Evolutionary conservation across 169 alveolate genomes (phyloP).

Genomic region (Eimeria sp.): DNA sequence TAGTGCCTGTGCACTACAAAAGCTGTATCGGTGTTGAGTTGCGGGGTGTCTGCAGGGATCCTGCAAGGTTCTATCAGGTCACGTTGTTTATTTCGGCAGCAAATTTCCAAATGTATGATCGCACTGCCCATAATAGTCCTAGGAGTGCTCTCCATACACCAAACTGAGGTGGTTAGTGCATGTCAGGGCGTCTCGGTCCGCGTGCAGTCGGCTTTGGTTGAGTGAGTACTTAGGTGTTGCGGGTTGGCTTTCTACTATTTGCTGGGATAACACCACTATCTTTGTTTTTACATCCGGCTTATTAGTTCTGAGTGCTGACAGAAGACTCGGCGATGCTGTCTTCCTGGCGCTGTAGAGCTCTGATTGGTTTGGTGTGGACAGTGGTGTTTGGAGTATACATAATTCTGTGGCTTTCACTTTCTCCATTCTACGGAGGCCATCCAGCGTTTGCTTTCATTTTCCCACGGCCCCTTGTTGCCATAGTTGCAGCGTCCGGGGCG

Average conservation of each 20-base stretch:
- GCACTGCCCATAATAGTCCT: background rate
- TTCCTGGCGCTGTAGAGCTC: conserved; percentile 69
- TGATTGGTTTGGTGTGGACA: conserved; percentile 68
- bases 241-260: background rate
- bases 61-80: background rate
- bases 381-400: conserved; percentile 63
- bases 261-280: background rate
- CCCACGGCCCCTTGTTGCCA: conserved; percentile 58
- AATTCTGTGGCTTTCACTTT: conserved; percentile 37
- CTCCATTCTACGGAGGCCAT: conserved; percentile 56
- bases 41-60: background rate
- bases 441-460: conserved; percentile 62
- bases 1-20: background rate
- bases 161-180: background rate
- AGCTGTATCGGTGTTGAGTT: background rate
- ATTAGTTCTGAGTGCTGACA: background rate
- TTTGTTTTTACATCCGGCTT: background rate
- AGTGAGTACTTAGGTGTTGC: background rate
- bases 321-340: conserved; percentile 55
- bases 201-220: background rate
- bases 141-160: background rate
- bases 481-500: conserved; percentile 52
- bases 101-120: background rate
- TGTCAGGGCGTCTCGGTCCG: conserved; percentile 16
- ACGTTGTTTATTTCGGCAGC: background rate